Evolutionary conservation across 306 rosid species (phyloP), one percentile per base, ranked within the genome.

Genomic region (Spatholobus suberectus): DNA sequence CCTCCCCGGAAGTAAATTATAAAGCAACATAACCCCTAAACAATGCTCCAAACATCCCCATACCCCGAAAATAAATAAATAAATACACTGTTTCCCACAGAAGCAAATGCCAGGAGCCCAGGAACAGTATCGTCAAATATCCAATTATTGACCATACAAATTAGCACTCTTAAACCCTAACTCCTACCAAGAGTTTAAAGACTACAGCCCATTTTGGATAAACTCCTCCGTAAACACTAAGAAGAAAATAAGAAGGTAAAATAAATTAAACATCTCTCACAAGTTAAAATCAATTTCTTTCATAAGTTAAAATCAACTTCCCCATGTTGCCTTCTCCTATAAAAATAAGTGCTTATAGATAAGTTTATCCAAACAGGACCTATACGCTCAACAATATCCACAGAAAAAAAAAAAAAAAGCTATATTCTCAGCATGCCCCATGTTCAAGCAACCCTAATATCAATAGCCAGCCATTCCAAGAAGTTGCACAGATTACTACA

Each of bases 151-250:
- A 54, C 49, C 21, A 57, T 46, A 47, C 6, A 73, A 34, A 52
- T 41, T 66, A 70, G 46, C 41, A 76, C 46, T 76, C 75, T 20
- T 44, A 40, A 77, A 38, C 71, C 73, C 71, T 67, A 26, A 75
- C 15, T 58, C 57, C 27, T 6, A 54, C 49, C 32, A 9, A 44
- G 26, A 55, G 17, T 49, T 34, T 15, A 15, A 63, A 63, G 70
- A 32, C 24, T 1, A 26, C 6, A 6, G 10, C 1, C 38, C 3
- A 0, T 2, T 12, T 5, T 13, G 4, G 17, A 5, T 62, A 62
- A 27, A 62, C 41, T 29, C 41, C 21, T 29, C 21, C 38, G 8
- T 14, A 29, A 14, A n/a, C 21, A 29, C 21, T 17, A 14, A 3
- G 1, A 62, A 62, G 5, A 62, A 23, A 58, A 24, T 52, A 4